Conservation (phyloP, 768 basidiomycete species). For the Rhizopogon salebrosus region DNA sequence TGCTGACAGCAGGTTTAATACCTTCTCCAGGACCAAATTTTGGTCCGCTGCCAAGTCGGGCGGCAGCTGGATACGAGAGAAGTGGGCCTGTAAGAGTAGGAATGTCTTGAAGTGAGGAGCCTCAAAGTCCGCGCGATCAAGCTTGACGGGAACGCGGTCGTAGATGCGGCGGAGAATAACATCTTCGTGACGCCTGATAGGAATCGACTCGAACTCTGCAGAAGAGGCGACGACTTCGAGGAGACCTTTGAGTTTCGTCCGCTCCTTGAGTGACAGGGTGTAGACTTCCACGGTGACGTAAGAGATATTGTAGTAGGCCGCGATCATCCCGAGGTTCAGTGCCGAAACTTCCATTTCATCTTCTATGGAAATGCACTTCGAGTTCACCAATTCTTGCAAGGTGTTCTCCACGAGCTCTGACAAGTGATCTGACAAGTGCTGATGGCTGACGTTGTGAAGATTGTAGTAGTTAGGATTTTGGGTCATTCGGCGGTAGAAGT, state of each 20-base stretch:
- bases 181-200: slow-evolving; percentile 94
- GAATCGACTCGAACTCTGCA: slow-evolving; percentile 91
- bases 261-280: slow-evolving; percentile 89
- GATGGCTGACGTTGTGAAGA: slow-evolving; percentile 90
- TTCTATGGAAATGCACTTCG: slow-evolving; percentile 92
- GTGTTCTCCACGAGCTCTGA: slow-evolving; percentile 96
- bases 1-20: slow-evolving; percentile 85
- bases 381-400: slow-evolving; percentile 83
- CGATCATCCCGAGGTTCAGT: slow-evolving; percentile 97
- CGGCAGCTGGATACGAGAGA: slow-evolving; percentile 87
- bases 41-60: slow-evolving; percentile 95
- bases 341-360: slow-evolving; percentile 92
- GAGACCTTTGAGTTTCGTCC: slow-evolving; percentile 94
- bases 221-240: slow-evolving; percentile 97
- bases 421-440: slow-evolving; percentile 91
- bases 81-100: slow-evolving; percentile 94
- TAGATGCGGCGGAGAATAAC: slow-evolving; percentile 81
- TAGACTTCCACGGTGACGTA: slow-evolving; percentile 98
- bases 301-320: slow-evolving; percentile 92
- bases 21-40: slow-evolving; percentile 79
- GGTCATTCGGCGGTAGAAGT: slow-evolving; percentile 95
- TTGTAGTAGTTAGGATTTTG: slow-evolving; percentile 97
- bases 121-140: slow-evolving; percentile 79
- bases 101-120: slow-evolving; percentile 98
- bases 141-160: slow-evolving; percentile 94